Base-by-base conservation (phyloP, 805 yeast species). In the Lipomyces kockii region DNA sequence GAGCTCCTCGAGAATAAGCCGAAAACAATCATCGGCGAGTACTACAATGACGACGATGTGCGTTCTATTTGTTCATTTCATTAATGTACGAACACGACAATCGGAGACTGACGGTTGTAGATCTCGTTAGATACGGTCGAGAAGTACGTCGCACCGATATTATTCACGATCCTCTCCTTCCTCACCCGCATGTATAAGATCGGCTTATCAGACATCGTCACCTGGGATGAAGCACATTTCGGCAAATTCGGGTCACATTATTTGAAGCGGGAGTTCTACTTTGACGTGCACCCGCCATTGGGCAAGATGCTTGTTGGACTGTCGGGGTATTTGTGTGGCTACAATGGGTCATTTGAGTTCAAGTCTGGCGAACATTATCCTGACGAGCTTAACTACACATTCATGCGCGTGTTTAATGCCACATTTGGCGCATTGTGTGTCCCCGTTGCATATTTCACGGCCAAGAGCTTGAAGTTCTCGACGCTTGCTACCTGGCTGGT, bases 221-320 rank as follows among this genome's bases (percentile, higher is more conserved):
- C 91, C 58, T 93, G 98, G 98, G 98, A 92, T 80, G 98, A 92
- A 78, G 98, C 97, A 53, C 97, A 93, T 81, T 94, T 94, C 78
- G 99, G 98, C 61, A 95, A 94, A 78, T 94, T 94, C 78, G 98
- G 98, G 39, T 89, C 97, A 12, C 89, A 91, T 78, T 94, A 94
- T 79, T 82, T 94, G 70, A 88, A 85, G 74, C 95, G 91, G 73
- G 97, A 91, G 75, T 92, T 90, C 77, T 94, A 93, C 78, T 96
- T 91, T 77, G 99, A 94, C 79, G 97, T 94, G 43, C 99, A 94
- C 79, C 99, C 99, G 60, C 99, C 99, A 1, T 82, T 94, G 74
- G 98, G 98, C 27, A 94, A 94, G 79, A 89, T 94, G 89, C 83
- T 95, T 68, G 91, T 92, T 66, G 98, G 97, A 0, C 82, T 91